Conservation (phyloP, 345 rosid species). For the Lumnitzera littorea region DNA sequence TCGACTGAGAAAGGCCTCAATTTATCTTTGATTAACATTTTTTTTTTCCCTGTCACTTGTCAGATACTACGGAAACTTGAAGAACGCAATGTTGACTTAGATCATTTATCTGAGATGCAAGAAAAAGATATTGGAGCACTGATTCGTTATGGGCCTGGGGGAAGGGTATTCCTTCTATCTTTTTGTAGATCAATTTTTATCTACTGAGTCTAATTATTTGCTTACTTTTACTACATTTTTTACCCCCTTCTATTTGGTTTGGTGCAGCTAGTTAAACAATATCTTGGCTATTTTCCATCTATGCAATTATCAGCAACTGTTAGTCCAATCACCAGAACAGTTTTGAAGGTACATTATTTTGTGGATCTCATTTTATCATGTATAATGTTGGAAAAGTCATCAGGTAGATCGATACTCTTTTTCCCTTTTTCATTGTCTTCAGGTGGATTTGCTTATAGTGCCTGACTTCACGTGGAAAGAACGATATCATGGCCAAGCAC, state of each 20-base stretch:
- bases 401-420: neutral
- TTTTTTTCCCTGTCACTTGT: neutral
- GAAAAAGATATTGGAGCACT: slow-evolving; percentile 89
- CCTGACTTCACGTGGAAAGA: slow-evolving; percentile 91
- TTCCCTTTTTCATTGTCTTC: slow-evolving; percentile 2
- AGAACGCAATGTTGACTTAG: slow-evolving; percentile 81
- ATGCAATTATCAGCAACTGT: slow-evolving; percentile 78
- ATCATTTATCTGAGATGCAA: slow-evolving; percentile 82
- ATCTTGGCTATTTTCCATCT: slow-evolving; percentile 74
- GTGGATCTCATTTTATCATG: slow-evolving; percentile 2
- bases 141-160: slow-evolving; percentile 91
- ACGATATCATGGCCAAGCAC: slow-evolving; percentile 82
- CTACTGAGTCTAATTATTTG: neutral
- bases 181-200: neutral
- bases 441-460: slow-evolving; percentile 87
- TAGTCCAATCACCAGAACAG: slow-evolving; percentile 98
- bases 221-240: neutral
- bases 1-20: no score
- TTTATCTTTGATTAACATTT: slow-evolving; percentile 1
- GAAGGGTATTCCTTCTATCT: slow-evolving; percentile 46
- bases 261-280: slow-evolving; percentile 78
- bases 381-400: neutral
- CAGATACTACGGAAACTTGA: slow-evolving; percentile 93
- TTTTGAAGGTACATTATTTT: slow-evolving; percentile 59
- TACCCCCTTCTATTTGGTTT: neutral